phyloP scores from a whole-genome alignment of 2,329 filamentous ascomycete genomes.

The Aspergillus sp. region DNA sequence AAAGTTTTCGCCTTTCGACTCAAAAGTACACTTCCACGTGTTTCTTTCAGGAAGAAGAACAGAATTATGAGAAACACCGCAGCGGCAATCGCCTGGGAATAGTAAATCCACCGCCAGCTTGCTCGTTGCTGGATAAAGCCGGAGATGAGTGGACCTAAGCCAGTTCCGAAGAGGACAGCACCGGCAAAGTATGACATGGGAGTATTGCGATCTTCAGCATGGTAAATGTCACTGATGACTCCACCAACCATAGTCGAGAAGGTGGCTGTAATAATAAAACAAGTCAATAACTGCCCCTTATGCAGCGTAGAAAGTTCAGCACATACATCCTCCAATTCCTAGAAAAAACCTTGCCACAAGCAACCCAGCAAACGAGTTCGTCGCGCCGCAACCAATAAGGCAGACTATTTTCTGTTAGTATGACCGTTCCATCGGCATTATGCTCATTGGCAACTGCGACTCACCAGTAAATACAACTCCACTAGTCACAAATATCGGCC shows the following conservation, averaged over 20 bases:
- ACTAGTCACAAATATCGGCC: slow-evolving; percentile 73
- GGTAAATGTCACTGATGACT: slow-evolving; percentile 83
- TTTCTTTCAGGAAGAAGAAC: slow-evolving; percentile 74
- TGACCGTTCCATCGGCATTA: background rate
- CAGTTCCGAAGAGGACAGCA: slow-evolving; percentile 74
- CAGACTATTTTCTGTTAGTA: slow-evolving; percentile 43
- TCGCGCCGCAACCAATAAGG: slow-evolving; percentile 71
- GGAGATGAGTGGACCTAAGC: slow-evolving; percentile 71
- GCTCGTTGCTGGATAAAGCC: slow-evolving; percentile 68
- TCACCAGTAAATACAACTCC: slow-evolving; percentile 65
- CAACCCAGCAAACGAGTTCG: slow-evolving; percentile 68
- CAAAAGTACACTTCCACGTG: slow-evolving; percentile 75
- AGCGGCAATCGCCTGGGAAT: slow-evolving; percentile 74
- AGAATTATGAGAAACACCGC: slow-evolving; percentile 64
- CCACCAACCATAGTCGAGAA: slow-evolving; percentile 91
- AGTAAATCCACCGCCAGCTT: slow-evolving; percentile 85
- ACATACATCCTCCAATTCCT: slow-evolving; percentile 69
- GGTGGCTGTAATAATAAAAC: slow-evolving; percentile 39
- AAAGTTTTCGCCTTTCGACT: slow-evolving; percentile 71
- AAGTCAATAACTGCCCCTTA: background rate
- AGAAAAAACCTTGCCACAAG: slow-evolving; percentile 70
- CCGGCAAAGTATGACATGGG: slow-evolving; percentile 88
- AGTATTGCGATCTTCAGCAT: slow-evolving; percentile 74
- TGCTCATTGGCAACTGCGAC: background rate
- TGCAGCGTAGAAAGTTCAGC: background rate